phyloP scores from a whole-genome alignment of 2,329 filamentous ascomycete genomes.

The Macroventuria anomochaeta region DNA sequence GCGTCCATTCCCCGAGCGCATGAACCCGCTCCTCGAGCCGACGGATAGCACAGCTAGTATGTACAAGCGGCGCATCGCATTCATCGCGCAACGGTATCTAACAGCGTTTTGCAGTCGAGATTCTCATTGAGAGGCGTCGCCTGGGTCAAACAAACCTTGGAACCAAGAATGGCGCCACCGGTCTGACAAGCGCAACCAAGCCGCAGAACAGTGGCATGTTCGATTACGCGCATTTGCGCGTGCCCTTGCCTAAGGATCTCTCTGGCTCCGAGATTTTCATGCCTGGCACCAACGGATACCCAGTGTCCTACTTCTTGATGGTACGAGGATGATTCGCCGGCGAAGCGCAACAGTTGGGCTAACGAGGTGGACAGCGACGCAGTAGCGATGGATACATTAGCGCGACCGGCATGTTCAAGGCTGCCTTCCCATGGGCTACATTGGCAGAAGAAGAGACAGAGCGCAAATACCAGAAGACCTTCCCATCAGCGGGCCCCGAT shows the following conservation, averaged over 20 bases:
- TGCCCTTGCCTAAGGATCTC: constrained; percentile 89
- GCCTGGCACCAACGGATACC: constrained; percentile 66
- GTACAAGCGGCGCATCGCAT: constrained; percentile 45
- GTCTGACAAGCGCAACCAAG: constrained; percentile 73
- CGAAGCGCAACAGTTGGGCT: constrained; percentile 29
- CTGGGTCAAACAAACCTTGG: constrained; percentile 91
- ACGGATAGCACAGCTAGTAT: constrained; percentile 70
- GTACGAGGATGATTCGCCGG: constrained; percentile 52
- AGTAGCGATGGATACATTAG: constrained; percentile 85
- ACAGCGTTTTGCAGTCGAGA: constrained; percentile 50
- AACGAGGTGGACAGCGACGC: constrained; percentile 64
- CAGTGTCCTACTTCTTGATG: constrained; percentile 96
- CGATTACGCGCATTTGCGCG: constrained; percentile 94
- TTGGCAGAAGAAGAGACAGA: constrained; percentile 75
- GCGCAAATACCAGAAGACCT: constrained; percentile 83
- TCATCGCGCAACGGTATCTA: constrained; percentile 35
- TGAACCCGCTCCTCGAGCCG: constrained; percentile 69
- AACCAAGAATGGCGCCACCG: constrained; percentile 78
- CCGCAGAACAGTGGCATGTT: constrained; percentile 79
- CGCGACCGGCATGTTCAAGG: constrained; percentile 92
- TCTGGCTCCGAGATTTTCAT: constrained; percentile 90
- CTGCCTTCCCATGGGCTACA: constrained; percentile 80
- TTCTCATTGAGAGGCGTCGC: constrained; percentile 80
- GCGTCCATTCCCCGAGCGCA: constrained; percentile 64
- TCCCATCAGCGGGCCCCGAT: constrained; percentile 80